Evolutionary conservation across 2,329 filamentous ascomycete species (phyloP), one percentile per base, ranked within the genome.

Genomic region (Talaromyces piceae): DNA sequence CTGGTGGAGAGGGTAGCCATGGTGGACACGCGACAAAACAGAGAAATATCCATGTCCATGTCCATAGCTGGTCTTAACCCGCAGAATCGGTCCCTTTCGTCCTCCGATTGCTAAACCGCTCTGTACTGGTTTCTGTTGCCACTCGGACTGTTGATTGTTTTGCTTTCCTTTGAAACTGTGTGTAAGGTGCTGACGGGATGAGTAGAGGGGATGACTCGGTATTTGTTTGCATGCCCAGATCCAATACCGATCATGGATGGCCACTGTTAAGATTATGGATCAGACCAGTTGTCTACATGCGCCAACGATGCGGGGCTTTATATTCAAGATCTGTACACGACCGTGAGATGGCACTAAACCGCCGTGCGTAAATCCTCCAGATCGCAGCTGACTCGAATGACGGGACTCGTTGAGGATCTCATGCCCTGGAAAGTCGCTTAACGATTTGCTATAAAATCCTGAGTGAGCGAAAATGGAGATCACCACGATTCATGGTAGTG

Each of bases 1-100:
- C 41, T 46, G 23, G 51, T 49, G 16, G 51, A 53, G 3, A 53
- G 33, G 7, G 51, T 47, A 22, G 46, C 41, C 51, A 53, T 53
- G 25, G 51, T 53, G 6, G 51, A 53, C 41, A 53, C 51, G 46
- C 51, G 51, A 41, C 45, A 49, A 43, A 53, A 53, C 20, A 53
- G 51, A 8, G 51, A 47, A 12, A 53, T 46, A 26, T 53, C 46
- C 51, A 53, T 53, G 28, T 53, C 51, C 13, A 25, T 33, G 9
- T 53, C 51, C 51, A 49, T 49, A n/a, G 9, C 5, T 41, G 41
- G 31, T 43, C 16, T 31, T 41, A 30, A 45, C 39, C 31, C 16
- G 26, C 26, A 20, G 7, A 18, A 18, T 18, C 33, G 7, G 11
- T 20, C n/a, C 41, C 13, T 46, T 44, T 49, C 45, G 31, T 46